Percentiles rank a stretch among this genome's conserved stretches.
Evolutionary conservation across 2,329 filamentous ascomycete species (phyloP).

Genomic region (Arachnopeziza araneosa): DNA sequence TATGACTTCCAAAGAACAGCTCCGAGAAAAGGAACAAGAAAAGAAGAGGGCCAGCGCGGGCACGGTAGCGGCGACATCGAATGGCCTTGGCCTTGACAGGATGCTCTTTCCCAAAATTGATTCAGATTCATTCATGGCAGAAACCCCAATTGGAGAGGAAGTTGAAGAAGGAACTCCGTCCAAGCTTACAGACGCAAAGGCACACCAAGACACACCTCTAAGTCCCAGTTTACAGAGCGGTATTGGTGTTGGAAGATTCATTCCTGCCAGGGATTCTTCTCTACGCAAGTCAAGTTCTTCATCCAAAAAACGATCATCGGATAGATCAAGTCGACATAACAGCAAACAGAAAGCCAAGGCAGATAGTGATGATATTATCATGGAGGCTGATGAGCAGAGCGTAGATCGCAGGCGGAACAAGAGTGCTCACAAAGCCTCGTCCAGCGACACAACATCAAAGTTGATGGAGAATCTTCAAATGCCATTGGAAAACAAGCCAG

Average conservation of each 20-base stretch:
- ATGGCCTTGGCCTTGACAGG: conserved; percentile 30
- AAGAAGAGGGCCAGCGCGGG: conserved; percentile 48
- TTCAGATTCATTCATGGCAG: conserved; percentile 31
- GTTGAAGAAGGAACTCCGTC: conserved; percentile 23
- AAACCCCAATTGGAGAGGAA: conserved; percentile 44
- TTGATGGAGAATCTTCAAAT: conserved; percentile 29
- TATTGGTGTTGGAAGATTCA: conserved; percentile 38
- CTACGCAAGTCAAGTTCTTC: conserved; percentile 51
- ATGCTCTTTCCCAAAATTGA: conserved; percentile 22
- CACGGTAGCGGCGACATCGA: conserved; percentile 37
- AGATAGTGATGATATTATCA: conserved; percentile 18
- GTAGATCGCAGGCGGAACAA: conserved; percentile 18
- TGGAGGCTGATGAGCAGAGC: conserved; percentile 19
- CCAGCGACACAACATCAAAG: conserved; percentile 19
- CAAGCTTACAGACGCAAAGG: conserved; percentile 10
- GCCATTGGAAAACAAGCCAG: conserved; percentile 24
- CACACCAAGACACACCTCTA: not conserved
- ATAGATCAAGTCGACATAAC: conserved; percentile 43
- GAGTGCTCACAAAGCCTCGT: conserved; percentile 19
- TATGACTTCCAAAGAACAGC: conserved; percentile 65
- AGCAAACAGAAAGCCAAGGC: conserved; percentile 34
- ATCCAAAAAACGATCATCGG: conserved; percentile 41
- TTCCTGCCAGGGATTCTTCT: conserved; percentile 65
- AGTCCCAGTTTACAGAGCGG: conserved; percentile 19
- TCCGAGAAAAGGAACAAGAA: conserved; percentile 58